These are phyloP conservation scores for Meyerozyma carpophila DNA, from an alignment of 1,139 yeast genomes.

Conservation along the genomic window DNA sequence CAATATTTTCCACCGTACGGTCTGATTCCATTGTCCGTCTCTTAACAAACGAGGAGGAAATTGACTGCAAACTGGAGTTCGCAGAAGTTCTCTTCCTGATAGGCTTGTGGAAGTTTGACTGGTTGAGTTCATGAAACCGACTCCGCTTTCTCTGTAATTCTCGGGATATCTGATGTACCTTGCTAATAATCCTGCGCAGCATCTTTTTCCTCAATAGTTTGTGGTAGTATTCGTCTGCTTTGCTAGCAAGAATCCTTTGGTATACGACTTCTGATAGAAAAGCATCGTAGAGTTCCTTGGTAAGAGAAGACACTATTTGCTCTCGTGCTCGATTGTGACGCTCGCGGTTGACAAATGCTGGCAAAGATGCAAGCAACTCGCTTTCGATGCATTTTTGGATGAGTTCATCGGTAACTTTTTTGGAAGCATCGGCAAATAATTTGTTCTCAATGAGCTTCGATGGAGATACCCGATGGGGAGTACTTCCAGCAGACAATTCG, in stretches of 20 bases:
- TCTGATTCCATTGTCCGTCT: not conserved
- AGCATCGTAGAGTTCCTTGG: slow-evolving; percentile 50
- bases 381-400: slow-evolving; percentile 24
- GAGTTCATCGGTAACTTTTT: slow-evolving; percentile 21
- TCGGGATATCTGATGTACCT: slow-evolving; percentile 18
- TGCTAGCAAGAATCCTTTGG: slow-evolving; percentile 33
- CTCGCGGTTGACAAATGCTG: slow-evolving; percentile 19
- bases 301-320: slow-evolving; percentile 28
- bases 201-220: slow-evolving; percentile 19
- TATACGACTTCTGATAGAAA: slow-evolving; percentile 54
- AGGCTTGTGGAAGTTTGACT: slow-evolving; percentile 23
- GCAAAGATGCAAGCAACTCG: slow-evolving; percentile 23
- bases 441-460: slow-evolving; percentile 13
- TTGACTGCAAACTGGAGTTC: not conserved
- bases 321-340: slow-evolving; percentile 20
- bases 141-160: slow-evolving; percentile 22
- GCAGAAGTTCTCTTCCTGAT: slow-evolving; percentile 16
- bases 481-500: not conserved
- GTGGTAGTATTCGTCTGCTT: slow-evolving; percentile 32
- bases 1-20: slow-evolving; percentile 9
- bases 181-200: slow-evolving; percentile 17
- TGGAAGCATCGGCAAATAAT: slow-evolving; percentile 15
- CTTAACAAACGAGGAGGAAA: not conserved
- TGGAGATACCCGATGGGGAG: not conserved
- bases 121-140: slow-evolving; percentile 40